A percentile compares a stretch with the other conserved stretches of the same genome.
Evolutionary conservation across 768 basidiomycete species (phyloP).

Genomic region (Termitomyces sp.): DNA sequence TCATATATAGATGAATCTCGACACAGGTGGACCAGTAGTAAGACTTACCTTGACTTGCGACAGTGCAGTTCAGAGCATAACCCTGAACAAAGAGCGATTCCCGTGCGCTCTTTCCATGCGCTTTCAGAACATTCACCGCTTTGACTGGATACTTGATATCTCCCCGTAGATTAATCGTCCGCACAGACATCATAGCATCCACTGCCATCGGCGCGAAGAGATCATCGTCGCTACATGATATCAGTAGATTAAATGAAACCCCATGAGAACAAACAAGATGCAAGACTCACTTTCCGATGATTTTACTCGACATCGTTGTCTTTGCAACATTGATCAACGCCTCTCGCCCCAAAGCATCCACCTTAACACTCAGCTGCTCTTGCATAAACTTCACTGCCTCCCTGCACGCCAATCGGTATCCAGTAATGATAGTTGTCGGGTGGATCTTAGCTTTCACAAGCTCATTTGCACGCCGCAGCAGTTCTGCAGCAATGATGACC

Average conservation of each 20-base stretch:
- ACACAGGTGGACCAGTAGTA: neutral
- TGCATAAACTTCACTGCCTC: constrained; percentile 99
- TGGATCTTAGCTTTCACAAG: constrained; percentile 98
- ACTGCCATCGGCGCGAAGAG: constrained; percentile 98
- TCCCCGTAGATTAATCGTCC: constrained; percentile 88
- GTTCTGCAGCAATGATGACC: constrained; percentile 96
- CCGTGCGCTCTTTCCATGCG: constrained; percentile 92
- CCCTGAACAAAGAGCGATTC: constrained; percentile 95
- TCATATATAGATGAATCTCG: constrained; percentile 1
- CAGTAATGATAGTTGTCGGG: constrained; percentile 98
- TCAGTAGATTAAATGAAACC: neutral
- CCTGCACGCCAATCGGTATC: constrained; percentile 93
- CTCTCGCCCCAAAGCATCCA: constrained; percentile 88
- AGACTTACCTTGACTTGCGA: constrained; percentile 92
- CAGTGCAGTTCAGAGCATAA: constrained; percentile 97
- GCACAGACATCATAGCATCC: constrained; percentile 97
- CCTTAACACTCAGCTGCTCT: constrained; percentile 93
- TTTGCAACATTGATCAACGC: constrained; percentile 95
- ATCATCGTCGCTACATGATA: constrained; percentile 78
- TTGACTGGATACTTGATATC: constrained; percentile 99
- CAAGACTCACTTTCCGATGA: constrained; percentile 84
- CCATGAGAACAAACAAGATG: neutral
- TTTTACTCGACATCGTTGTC: constrained; percentile 98
- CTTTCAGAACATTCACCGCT: constrained; percentile 97
- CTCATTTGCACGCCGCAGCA: constrained; percentile 94